Evolutionary conservation across 2,329 filamentous ascomycete genomes (phyloP).

Genomic region (Aspergillus sp.): DNA sequence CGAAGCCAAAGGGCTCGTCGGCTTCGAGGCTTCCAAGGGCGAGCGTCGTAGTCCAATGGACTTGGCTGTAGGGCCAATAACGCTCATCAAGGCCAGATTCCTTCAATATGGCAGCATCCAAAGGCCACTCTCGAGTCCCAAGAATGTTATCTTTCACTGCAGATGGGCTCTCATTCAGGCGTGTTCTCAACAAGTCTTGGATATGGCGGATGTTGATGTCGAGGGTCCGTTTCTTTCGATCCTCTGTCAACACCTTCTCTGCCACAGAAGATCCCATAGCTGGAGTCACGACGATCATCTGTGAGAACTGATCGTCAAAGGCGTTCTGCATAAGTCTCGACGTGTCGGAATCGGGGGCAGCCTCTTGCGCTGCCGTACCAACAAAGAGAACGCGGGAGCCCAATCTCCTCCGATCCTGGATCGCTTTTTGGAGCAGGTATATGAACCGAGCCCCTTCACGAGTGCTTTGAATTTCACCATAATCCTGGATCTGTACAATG

Average conservation of each 20-base stretch:
- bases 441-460: constrained; percentile 69
- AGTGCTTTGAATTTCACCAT: constrained; percentile 71
- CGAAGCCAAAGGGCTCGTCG: constrained; percentile 40
- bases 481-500: constrained; percentile 78
- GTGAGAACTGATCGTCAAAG: constrained; percentile 47
- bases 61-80: constrained; percentile 59
- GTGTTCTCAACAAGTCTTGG: constrained; percentile 57
- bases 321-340: constrained; percentile 49
- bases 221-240: constrained; percentile 48
- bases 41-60: constrained; percentile 59
- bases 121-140: constrained; percentile 27
- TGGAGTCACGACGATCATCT: constrained; percentile 56
- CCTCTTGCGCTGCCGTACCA: constrained; percentile 66
- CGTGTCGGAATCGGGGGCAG: constrained; percentile 37
- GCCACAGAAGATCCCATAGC: constrained; percentile 38
- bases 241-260: constrained; percentile 46
- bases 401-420: constrained; percentile 69
- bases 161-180: constrained; percentile 32
- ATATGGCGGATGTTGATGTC: constrained; percentile 66
- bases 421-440: constrained; percentile 65
- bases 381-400: constrained; percentile 74
- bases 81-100: constrained; percentile 48
- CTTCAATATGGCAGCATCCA: constrained; percentile 26
- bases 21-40: constrained; percentile 50
- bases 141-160: constrained; percentile 35